Conservation (phyloP, 768 basidiomycete species). For the Thelephora aurantiotincta region DNA sequence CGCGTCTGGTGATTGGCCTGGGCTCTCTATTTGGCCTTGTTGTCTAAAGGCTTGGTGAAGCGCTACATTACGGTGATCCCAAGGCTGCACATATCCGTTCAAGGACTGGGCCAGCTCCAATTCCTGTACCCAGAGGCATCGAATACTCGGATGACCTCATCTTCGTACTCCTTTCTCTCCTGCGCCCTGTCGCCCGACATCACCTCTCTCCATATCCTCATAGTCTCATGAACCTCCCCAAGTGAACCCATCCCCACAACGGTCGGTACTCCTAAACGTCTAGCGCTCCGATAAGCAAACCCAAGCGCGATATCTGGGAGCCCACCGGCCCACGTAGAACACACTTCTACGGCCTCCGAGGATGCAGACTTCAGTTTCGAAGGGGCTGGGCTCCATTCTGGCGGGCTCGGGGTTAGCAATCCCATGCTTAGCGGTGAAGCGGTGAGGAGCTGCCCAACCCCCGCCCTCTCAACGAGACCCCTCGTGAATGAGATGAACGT, state of each 20-base stretch:
- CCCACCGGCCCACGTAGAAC: constrained; percentile 25
- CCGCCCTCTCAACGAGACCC: constrained; percentile 45
- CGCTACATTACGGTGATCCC: too few species aligned
- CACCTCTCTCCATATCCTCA: constrained; percentile 53
- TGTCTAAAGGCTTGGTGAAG: too few species aligned
- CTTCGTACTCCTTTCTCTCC: constrained; percentile 30
- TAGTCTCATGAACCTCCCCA: constrained; percentile 60
- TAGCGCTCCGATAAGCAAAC: constrained; percentile 42
- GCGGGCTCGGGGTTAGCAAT: constrained; percentile 43
- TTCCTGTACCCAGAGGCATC: constrained; percentile 37
- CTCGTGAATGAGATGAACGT: constrained; percentile 41
- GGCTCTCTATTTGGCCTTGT: too few species aligned
- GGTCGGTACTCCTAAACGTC: constrained; percentile 36
- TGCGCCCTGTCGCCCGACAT: constrained; percentile 21
- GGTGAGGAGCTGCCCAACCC: constrained; percentile 51
- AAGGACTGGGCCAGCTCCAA: constrained; percentile 17
- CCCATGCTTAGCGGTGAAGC: constrained; percentile 85
- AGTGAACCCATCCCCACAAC: constrained; percentile 62
- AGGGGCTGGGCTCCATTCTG: constrained; percentile 72
- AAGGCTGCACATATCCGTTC: too few species aligned
- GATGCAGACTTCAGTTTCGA: constrained; percentile 29
- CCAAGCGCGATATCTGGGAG: constrained; percentile 61
- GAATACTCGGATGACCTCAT: constrained; percentile 29
- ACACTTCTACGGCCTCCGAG: constrained; percentile 18
- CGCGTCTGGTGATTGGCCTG: too few species aligned